Evolutionary conservation across 768 basidiomycete species (phyloP), one percentile per base, ranked within the genome.

Genomic region (Hygrocybe coccinea): DNA sequence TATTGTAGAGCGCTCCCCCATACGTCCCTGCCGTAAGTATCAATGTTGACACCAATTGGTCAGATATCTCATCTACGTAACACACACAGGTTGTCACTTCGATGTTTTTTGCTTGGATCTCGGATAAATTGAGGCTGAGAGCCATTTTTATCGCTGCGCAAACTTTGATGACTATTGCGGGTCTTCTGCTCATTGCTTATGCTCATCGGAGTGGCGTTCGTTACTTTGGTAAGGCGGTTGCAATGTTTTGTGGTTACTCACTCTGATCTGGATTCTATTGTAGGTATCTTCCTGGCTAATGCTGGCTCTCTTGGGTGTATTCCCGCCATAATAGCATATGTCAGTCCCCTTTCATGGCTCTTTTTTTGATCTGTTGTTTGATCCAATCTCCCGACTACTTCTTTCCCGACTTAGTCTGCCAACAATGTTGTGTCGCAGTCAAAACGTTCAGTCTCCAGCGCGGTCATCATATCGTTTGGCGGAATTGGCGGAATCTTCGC

Each of bases 351-450:
- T 47, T 12, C 29, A 21, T 21, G 2, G 1, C 19, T 15, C 2
- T 25, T 52, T 22, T 48, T 24, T 35, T 15, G 29, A 4, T 17
- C 34, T 33, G 3, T 15, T 10, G 43, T 22, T 57, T 14, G 24
- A n/a, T n/a, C n/a, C n/a, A n/a, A 37, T 34, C 37, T 6, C 34
- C 12, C 29, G 9, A 15, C 8, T 50, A 34, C 4, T 19, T 34
- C 51, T 24, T 12, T 11, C 24, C 5, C 7, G 17, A 19, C 36
- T 7, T 56, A 81, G 79, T 72, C 77, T 3, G 71, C 78, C 21
- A 80, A 80, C 62, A 81, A 80, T 60, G 66, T 78, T 22, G 65
- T 76, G 55, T 76, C 78, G 4, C 77, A 81, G 56, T 73, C 75
- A 21, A 81, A 80, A 62, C 69, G 76, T 29, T 76, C 78, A 5